Conservation (phyloP, 108 stramenopile genomes). For the Stephanodiscus minutulus region DNA sequence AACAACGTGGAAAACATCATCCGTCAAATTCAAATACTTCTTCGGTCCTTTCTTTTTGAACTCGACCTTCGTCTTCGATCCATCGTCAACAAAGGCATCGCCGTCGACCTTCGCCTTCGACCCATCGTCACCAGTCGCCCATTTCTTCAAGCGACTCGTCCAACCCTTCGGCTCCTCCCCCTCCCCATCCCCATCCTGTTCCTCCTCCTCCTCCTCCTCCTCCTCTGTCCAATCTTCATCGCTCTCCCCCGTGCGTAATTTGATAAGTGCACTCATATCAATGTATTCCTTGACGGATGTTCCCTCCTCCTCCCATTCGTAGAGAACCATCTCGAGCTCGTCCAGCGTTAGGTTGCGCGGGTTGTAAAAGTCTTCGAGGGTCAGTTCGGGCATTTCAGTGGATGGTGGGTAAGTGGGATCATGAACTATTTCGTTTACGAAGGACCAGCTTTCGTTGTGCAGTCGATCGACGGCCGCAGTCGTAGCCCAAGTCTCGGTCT, state of each 20-base stretch:
- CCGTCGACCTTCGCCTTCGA: not conserved
- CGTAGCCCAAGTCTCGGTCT: too few relatives aligned
- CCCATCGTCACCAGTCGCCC: not conserved
- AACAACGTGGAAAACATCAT: constrained; percentile 20
- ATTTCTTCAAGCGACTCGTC: constrained; percentile 7
- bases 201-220: constrained; percentile 8
- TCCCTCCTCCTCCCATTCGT: constrained; percentile 34
- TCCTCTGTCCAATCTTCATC: constrained; percentile 14
- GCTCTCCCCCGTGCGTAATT: constrained; percentile 9
- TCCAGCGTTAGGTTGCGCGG: constrained; percentile 25
- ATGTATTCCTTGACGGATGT: constrained; percentile 18
- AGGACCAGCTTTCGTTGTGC: too few relatives aligned
- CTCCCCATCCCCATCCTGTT: too few relatives aligned
- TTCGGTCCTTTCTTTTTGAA: constrained; percentile 11
- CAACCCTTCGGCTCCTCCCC: constrained; percentile 7
- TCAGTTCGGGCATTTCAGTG: not conserved
- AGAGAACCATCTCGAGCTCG: constrained; percentile 20
- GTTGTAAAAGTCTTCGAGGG: constrained; percentile 10
- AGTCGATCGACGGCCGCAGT: too few relatives aligned
- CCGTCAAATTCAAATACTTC: constrained; percentile 19
- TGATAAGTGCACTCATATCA: not conserved
- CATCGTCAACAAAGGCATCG: constrained; percentile 3
- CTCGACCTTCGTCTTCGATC: constrained; percentile 15
- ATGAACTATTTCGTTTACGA: not conserved
- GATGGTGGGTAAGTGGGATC: constrained; percentile 9